Evolutionary conservation across 306 rosid species (phyloP), one percentile per base, ranked within the genome.

Genomic region (Acacia crassicarpa): DNA sequence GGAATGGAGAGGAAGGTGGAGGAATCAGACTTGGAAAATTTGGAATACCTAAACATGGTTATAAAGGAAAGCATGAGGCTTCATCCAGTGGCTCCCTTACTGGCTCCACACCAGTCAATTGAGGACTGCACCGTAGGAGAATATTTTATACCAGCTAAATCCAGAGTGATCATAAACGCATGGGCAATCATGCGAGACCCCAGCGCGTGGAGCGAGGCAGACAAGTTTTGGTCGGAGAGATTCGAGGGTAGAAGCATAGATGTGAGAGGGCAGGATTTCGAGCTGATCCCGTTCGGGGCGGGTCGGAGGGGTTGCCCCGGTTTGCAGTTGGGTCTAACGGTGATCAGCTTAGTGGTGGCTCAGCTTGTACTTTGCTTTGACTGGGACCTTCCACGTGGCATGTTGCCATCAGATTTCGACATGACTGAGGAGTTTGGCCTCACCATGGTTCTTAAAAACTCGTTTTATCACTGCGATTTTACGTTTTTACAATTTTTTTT

Each of bases 41-140:
- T 92, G 43, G 61, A 77, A 32, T 87, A 89, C 79, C 75, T 92
- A 63, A 78, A 88, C 65, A 88, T 83, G 92, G 89, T 90, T 8
- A 15, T 90, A 11, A 91, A 90, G 61, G 97, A 92, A 83, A 87
- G 79, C 78, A 0, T 88, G 33, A 86, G 97, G 86, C 20, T 89
- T 15, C 97, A 91, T 76, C 92, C 97, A 5, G 86, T 86, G 48
- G 93, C 61, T 41, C 97, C 97, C 10, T 72, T 92, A 27, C 69
- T 89, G 59, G 3, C 89, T 27, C 97, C 97, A 35, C 91, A 87
- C 75, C 76, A 86, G 51, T 84, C 93, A 2, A 51, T 32, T 0
- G 90, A 92, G 56, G 93, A 89, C 32, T 89, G 93, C 78, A 68
- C 13, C 0, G 85, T 92, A 9, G 84, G 83, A 33, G 90, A 86